These are phyloP conservation scores for Pseudocercospora vitis DNA, from an alignment of 2,329 filamentous ascomycete genomes.

Conservation along the genomic window DNA sequence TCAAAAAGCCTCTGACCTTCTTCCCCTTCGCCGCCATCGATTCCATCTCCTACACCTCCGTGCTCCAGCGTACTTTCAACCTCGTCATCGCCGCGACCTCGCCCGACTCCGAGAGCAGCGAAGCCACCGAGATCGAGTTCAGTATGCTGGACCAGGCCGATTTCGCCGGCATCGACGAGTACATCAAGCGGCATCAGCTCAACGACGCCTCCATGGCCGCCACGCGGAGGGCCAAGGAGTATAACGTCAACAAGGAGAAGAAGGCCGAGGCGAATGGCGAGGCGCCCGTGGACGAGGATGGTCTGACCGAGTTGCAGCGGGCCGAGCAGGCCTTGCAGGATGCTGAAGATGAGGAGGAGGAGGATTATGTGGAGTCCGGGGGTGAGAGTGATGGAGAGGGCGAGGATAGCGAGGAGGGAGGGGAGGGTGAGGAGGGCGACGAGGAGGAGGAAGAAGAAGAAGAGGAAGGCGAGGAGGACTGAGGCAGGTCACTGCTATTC, in stretches of 20 bases:
- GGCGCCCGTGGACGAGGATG: conserved; percentile 28
- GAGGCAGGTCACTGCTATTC: too few relatives aligned
- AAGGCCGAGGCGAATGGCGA: conserved; percentile 29
- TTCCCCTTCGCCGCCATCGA: conserved; percentile 61
- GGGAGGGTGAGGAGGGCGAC: conserved; percentile 28
- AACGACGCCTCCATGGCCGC: conserved; percentile 65
- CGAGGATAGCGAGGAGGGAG: conserved; percentile 36
- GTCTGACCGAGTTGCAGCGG: conserved; percentile 33
- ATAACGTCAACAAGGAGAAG: conserved; percentile 51
- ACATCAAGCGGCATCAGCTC: conserved; percentile 60
- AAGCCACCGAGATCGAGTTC: conserved; percentile 59
- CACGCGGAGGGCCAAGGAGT: conserved; percentile 58
- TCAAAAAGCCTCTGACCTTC: conserved; percentile 65
- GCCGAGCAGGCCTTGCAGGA: conserved; percentile 37
- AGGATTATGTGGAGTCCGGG: conserved; percentile 37
- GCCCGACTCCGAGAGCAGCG: conserved; percentile 16
- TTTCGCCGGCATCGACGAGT: conserved; percentile 61
- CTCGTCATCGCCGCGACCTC: conserved; percentile 52
- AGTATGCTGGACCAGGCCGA: conserved; percentile 66
- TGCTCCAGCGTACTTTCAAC: conserved; percentile 66
- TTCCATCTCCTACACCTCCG: conserved; percentile 62
- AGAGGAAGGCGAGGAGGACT: conserved; percentile 31
- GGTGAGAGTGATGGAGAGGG: conserved; percentile 39
- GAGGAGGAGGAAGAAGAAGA: conserved; percentile 25
- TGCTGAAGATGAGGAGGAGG: conserved; percentile 37